Evolutionary conservation across 2,329 filamentous ascomycete species (phyloP), one percentile per base, ranked within the genome.

Genomic region (Fusarium citri): DNA sequence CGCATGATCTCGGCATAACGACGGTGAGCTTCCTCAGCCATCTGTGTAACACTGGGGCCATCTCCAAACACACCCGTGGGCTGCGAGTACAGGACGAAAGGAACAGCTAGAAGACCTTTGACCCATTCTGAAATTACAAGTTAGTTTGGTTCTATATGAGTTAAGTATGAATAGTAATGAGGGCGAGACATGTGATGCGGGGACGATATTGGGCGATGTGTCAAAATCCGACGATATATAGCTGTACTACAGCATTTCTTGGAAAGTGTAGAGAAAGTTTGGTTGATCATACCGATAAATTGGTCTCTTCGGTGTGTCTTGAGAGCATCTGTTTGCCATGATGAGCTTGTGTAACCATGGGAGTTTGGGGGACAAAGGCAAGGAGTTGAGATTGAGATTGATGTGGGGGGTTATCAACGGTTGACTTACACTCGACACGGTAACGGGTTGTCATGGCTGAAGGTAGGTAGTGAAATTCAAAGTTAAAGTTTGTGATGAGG

Each of bases 41-140:
- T 94, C 61, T 90, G 87, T 46, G 87, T 83, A 53, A 95, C 87
- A 58, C 85, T 87, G 57, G 87, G 84, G 65, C 88, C 88, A 73
- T 89, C 86, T 69, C 94, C 91, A 75, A 95, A 94, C 43, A 94
- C 89, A 22, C 94, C 94, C 2, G 94, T 97, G 6, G 96, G 96
- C 78, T 98, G 94, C 2, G 95, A 98, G 79, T 97, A 94, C 56
- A 99, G 88, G 41, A 99, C 95, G 78, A 99, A 99, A 0, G 96
- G 96, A 1, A 98, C 95, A 2, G 96, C 96, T 15, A 98, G 85
- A 6, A 98, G 87, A 41, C 92, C 93, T 82, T 99, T 98, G 85
- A 98, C 93, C 95, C 95, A 98, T 91, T 97, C 94, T 89, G 75
- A 66, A n/a, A 20, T 47, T n/a, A n/a, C 15, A 22, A 31, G 46